Conservation (phyloP, 495 filamentous ascomycete species). For the Aspergillus kassunensis region DNA sequence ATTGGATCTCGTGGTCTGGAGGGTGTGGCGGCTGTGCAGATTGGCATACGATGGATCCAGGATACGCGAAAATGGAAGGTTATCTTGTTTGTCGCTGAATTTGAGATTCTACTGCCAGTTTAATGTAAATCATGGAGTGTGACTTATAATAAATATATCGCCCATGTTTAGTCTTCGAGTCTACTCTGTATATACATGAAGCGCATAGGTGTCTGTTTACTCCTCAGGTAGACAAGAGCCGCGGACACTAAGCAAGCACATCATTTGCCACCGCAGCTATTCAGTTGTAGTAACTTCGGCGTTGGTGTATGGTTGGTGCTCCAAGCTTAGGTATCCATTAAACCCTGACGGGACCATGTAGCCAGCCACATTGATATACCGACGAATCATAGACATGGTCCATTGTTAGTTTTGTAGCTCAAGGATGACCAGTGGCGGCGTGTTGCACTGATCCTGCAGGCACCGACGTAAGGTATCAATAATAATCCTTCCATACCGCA, state of each 20-base stretch:
- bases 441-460: background rate
- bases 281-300: background rate
- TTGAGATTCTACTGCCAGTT: too few relatives aligned
- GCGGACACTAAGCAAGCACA: background rate
- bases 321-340: background rate
- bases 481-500: background rate
- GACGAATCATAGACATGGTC: background rate
- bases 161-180: too few relatives aligned
- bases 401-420: background rate
- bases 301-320: background rate
- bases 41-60: background rate
- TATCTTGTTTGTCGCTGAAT: too few relatives aligned
- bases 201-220: too few relatives aligned
- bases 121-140: too few relatives aligned
- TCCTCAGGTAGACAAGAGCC: too few relatives aligned
- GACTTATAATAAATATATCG: too few relatives aligned
- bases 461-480: background rate
- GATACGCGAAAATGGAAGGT: too few relatives aligned
- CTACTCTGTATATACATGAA: too few relatives aligned
- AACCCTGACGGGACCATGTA: background rate
- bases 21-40: background rate
- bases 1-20: conserved; percentile 4
- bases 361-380: background rate
- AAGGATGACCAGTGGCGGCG: too few relatives aligned
- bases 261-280: background rate